A percentile compares a stretch with the other conserved stretches of the same genome.
These are phyloP conservation scores for Tetrahymena thermophila DNA, from an alignment of 73 alveolate species.

Conservation along the genomic window DNA sequence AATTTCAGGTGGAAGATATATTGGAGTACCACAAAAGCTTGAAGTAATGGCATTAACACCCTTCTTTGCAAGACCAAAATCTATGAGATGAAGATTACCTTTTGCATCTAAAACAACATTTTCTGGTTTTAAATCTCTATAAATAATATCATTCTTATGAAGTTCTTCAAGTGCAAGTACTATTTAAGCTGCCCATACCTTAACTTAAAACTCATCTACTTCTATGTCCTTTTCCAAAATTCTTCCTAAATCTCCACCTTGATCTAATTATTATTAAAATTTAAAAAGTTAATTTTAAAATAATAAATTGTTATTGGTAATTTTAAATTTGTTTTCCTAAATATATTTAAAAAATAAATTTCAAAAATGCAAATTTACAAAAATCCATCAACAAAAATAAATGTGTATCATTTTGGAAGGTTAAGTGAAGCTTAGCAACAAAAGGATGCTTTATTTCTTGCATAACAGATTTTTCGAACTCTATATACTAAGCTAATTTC, in stretches of 20 bases:
- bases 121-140: slow-evolving; percentile 91
- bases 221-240: slow-evolving; percentile 71
- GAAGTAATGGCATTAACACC: slow-evolving; percentile 66
- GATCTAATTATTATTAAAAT: background rate
- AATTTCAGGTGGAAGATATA: slow-evolving; percentile 94
- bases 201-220: slow-evolving; percentile 78
- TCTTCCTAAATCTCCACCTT: slow-evolving; percentile 84
- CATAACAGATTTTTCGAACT: slow-evolving; percentile 77
- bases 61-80: slow-evolving; percentile 87
- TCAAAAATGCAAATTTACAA: slow-evolving; percentile 40
- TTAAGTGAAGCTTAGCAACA: slow-evolving; percentile 79
- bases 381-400: slow-evolving; percentile 63
- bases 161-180: slow-evolving; percentile 81
- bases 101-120: slow-evolving; percentile 87
- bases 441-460: slow-evolving; percentile 82
- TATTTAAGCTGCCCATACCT: slow-evolving; percentile 74
- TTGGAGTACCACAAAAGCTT: slow-evolving; percentile 86
- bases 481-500: slow-evolving; percentile 76
- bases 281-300: background rate
- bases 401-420: slow-evolving; percentile 66
- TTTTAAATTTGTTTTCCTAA: no score
- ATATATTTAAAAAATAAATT: no score
- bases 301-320: background rate
- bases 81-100: slow-evolving; percentile 91
- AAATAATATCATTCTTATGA: slow-evolving; percentile 80